Base-by-base conservation (phyloP, 495 filamentous ascomycete genomes). In the Trichoderma orchidacearum region DNA sequence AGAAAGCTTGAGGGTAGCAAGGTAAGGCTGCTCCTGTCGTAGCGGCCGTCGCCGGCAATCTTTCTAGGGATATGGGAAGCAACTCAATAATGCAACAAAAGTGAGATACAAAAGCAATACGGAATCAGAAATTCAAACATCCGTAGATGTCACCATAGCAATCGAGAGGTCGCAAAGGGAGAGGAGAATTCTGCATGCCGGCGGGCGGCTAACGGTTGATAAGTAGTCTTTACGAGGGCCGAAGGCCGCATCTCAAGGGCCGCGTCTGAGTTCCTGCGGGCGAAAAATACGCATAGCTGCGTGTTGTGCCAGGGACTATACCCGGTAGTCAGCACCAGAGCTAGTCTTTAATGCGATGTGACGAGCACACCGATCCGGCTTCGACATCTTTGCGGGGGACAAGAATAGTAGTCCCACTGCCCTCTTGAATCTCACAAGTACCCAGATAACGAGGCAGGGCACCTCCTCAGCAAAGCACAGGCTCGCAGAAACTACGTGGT, bases 351-450 rank as follows among this genome's bases (percentile, higher is more conserved):
- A 48, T 48, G 41, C 41, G 41, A 48, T 25, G 41, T 48, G 41
- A 48, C 27, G 41, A 48, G 41, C 41, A 48, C 41, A 48, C 41
- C 41, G 41, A 48, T 48, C 41, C 41, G 41, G 41, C 41, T 48
- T 23, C 41, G 15, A 48, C n/a, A 23, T 25, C 41, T 18, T 48
- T 48, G 41, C 41, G 41, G 41, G 41, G 41, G 41, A 48, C 41
- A 48, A 48, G 41, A 48, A 48, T 48, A 48, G 41, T 23, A 48
- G 41, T 48, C 41, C 41, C 41, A 48, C 41, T 17, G 41, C 32
- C 12, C 32, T 35, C 32, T 35, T 9, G 21, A 25, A 48, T 12
- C n/a, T n/a, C n/a, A n/a, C n/a, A n/a, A n/a, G n/a, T n/a, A n/a
- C n/a, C n/a, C n/a, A n/a, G 27, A 8, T 11, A 48, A 27, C 41